Base-by-base conservation (phyloP, 805 yeast genomes). In the Candida xyloterini region DNA sequence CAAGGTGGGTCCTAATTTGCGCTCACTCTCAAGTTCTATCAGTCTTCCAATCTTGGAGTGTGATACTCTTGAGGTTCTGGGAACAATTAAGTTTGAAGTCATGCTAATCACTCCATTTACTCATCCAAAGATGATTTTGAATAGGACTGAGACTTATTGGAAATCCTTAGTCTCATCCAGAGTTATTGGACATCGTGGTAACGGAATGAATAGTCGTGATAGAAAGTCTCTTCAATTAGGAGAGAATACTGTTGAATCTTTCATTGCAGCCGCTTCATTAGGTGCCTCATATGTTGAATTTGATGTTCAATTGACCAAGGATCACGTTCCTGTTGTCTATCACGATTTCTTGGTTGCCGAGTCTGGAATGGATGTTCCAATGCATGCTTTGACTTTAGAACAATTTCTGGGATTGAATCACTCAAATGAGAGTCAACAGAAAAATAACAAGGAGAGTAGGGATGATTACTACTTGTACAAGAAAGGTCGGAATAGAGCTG, bases 271-370 rank as follows among this genome's bases (percentile, higher is more conserved):
- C 0, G 95, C 97, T 0, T 88, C 95, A 2, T 68, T 91, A 49
- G 98, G 98, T 28, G 98, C 98, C 1, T 83, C 95, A 2, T 91
- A 91, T 56, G 97, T 91, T 37, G 98, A 91, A 63, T 91, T 91
- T 59, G 98, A 91, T 63, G 98, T 91, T 32, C 98, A 91, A 59
- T 68, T 91, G 51, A 91, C 98, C 11, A 88, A 89, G 57, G 98
- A 91, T 60, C 71, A 71, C 48, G 80, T 87, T 9, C 97, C 98
- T 2, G 98, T 91, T 6, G 84, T 91, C 21, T 91, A 91, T 56
- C 98, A 91, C 61, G 98, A 91, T 59, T 91, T 91, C 57, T 60
- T 87, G 30, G 96, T 91, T 35, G 95, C 96, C 2, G 98, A 91
- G 56, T 81, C 95, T 5, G 98, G 98, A 13, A 88, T 86, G 35